Conservation (phyloP, 202 grass and related monocot genomes). For the Bolboschoenoplectus hybrid region DNA sequence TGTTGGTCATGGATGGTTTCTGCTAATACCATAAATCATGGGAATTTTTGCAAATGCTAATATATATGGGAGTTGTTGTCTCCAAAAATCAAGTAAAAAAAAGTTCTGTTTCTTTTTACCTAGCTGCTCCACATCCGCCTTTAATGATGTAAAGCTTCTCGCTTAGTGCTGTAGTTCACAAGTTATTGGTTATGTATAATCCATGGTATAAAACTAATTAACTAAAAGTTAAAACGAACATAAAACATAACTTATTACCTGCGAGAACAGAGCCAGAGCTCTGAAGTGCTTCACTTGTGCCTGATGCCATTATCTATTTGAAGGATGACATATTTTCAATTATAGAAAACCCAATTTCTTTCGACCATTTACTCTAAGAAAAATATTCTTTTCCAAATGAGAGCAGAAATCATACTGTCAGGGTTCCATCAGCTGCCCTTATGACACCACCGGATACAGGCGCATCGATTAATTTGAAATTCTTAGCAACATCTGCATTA, state of each 20-base stretch:
- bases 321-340: constrained; percentile 35
- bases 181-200: constrained; percentile 16
- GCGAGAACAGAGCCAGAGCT: constrained; percentile 65
- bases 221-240: constrained; percentile 37
- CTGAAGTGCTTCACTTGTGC: constrained; percentile 76
- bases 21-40: neutral
- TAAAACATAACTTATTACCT: constrained; percentile 52
- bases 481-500: constrained; percentile 64
- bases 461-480: constrained; percentile 59
- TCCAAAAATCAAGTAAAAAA: constrained; percentile 22
- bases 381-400: neutral
- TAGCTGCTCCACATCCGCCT: constrained; percentile 98
- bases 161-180: constrained; percentile 67
- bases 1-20: neutral
- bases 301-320: constrained; percentile 85
- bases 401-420: constrained; percentile 57
- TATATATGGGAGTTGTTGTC: neutral
- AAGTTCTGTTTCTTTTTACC: constrained; percentile 51
- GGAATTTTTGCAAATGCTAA: neutral
- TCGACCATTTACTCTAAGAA: neutral
- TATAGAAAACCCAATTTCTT: neutral
- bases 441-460: constrained; percentile 93
- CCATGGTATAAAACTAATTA: constrained; percentile 16
- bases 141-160: constrained; percentile 96
- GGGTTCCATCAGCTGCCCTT: constrained; percentile 90